Conservation (phyloP, 192 early-diverging fungal species). For the Coemansia sp. region DNA sequence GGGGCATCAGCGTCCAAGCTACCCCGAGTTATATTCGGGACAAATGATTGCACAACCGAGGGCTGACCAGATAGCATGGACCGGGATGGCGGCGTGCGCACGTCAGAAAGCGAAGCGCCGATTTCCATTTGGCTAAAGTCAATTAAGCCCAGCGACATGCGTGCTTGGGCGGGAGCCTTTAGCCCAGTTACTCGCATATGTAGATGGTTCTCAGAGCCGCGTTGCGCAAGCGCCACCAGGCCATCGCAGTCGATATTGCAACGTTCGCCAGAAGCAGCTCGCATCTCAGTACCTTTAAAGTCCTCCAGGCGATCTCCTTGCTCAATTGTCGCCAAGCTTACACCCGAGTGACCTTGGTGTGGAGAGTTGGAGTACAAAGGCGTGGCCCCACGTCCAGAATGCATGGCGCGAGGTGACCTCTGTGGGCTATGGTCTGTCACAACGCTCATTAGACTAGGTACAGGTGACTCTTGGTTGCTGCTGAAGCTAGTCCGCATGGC, state of each 20-base stretch:
- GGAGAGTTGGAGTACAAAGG: not conserved
- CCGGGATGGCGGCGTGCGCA: constrained; percentile 12
- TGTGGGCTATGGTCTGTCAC: constrained; percentile 27
- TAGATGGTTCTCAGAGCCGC: not conserved
- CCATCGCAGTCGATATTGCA: constrained; percentile 9
- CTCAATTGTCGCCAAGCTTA: not conserved
- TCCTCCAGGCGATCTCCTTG: not conserved
- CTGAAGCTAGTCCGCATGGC: constrained; percentile 30
- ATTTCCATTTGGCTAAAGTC: constrained; percentile 50
- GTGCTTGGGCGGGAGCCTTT: constrained; percentile 23
- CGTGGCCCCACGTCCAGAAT: not conserved
- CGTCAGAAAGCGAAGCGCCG: constrained; percentile 26
- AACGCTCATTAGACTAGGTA: constrained; percentile 30
- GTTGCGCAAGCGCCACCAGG: constrained; percentile 7
- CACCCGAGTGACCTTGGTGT: not conserved
- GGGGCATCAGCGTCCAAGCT: not conserved
- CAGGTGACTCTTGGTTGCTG: constrained; percentile 13
- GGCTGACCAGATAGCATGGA: not conserved
- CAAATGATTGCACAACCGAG: not conserved
- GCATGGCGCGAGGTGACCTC: constrained; percentile 5
- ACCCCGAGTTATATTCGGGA: not conserved
- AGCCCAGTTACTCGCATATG: constrained; percentile 25
- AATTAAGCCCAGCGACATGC: constrained; percentile 49
- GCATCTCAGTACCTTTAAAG: not conserved
- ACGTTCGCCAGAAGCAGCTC: not conserved